These are phyloP conservation scores for Thuidium tamariscinum DNA, from an alignment of 225 moss, liverwort and hornwort species.

Conservation along the genomic window DNA sequence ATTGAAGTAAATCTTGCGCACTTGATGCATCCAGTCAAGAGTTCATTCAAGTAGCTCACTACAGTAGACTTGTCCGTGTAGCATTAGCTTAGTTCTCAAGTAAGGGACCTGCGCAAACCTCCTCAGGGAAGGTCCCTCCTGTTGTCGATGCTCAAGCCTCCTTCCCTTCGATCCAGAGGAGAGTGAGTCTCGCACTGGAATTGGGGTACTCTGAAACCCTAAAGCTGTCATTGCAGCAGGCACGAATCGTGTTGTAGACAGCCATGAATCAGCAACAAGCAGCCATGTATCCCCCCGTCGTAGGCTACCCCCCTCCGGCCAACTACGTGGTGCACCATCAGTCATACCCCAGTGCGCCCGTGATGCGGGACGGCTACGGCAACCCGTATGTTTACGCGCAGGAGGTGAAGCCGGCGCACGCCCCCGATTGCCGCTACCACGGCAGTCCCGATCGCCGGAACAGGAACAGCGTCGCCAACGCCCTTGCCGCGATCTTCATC, in stretches of 20 bases:
- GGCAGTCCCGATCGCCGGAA: neutral
- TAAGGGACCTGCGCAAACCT: neutral
- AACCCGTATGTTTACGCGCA: constrained; percentile 7
- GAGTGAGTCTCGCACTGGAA: neutral
- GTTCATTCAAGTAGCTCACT: neutral
- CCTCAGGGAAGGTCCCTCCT: neutral
- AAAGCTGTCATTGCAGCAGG: neutral
- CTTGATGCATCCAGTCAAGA: neutral
- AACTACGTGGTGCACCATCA: neutral
- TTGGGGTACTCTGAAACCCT: neutral
- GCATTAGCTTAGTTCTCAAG: neutral
- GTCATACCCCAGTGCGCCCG: neutral
- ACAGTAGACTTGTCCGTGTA: too few relatives aligned
- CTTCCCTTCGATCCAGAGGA: neutral
- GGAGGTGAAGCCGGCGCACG: neutral
- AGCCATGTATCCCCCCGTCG: neutral
- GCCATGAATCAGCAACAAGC: neutral
- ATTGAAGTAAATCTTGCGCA: neutral
- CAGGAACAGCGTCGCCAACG: constrained; percentile 10
- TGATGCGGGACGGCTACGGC: neutral
- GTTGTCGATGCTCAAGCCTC: neutral
- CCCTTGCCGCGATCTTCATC: constrained; percentile 23
- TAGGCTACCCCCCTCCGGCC: neutral
- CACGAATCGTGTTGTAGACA: neutral
- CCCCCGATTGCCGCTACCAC: neutral